Base-by-base conservation (phyloP, 225 moss, liverwort and hornwort genomes). In the Rhytidiadelphus loreus region DNA sequence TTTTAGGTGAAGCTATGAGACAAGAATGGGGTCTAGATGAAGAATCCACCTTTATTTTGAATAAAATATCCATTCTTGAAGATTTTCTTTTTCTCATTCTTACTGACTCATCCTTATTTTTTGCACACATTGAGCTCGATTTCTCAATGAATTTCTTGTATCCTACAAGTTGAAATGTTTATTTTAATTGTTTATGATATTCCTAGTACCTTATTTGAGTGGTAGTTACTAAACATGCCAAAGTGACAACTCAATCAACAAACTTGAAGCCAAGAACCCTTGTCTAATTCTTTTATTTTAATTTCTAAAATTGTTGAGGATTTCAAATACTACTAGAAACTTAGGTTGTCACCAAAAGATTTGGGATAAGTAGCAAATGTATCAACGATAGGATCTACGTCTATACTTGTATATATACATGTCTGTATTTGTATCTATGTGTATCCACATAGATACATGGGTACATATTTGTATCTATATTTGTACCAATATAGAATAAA, bases 261-360 rank as follows among this genome's bases (percentile, higher is more conserved):
- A 72, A 72, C 16, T 44, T 72, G 43, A 28, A 28, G 25, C 44
- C 16, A 72, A 70, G 4, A 25, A 39, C 2, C 25, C 4, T 70
- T 70, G 7, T 70, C 4, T 41, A 41, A 7, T 39, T 24, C 11
- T 22, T 20, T 37, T 4, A 7, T 4, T n/a, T n/a, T 4, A 12
- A 12, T n/a, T 68, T 23, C 0, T 37, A 11, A 64, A 66, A 5
- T 7, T 1, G 0, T 2, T 2, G 3, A 39, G 13, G 13, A 23
- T n/a, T 65, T 37, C 66, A 66, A 37, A 20, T 5, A 37, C 2
- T 39, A 6, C 4, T 12, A 1, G 7, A 2, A 68, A 39, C 1
- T 37, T 1, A 22, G 1, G 7, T n/a, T 68, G 68, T n/a, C 2
- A 68, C 5, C 5, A 25, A 25, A 3, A 41, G 8, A 70, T 70